Conservation (phyloP, 2,329 filamentous ascomycete species). For the Pseudogymnoascus sp. region DNA sequence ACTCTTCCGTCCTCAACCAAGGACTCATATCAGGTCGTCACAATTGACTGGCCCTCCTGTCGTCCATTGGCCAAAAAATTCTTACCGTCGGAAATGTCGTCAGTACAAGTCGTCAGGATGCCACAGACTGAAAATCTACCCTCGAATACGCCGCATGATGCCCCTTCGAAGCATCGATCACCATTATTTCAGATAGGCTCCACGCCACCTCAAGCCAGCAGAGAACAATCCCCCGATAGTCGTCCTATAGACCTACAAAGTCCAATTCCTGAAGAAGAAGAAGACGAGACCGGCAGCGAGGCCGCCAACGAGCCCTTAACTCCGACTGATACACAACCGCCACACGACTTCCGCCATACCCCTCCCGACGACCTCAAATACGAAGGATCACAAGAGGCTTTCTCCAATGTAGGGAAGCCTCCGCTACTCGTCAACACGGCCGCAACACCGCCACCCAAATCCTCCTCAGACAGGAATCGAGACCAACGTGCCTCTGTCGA, state of each 20-base stretch:
- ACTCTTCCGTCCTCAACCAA: background rate
- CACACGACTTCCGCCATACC: constrained; percentile 41
- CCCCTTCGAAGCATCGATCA: background rate
- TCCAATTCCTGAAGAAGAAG: constrained; percentile 48
- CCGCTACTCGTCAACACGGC: constrained; percentile 22
- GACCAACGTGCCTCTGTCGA: background rate
- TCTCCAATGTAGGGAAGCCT: constrained; percentile 13
- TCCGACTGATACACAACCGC: constrained; percentile 49
- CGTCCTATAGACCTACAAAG: constrained; percentile 40
- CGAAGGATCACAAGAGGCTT: constrained; percentile 9
- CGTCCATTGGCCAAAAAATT: background rate
- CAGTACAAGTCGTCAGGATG: constrained; percentile 3
- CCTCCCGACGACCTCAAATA: constrained; percentile 26
- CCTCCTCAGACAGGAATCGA: constrained; percentile 1
- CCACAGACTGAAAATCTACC: background rate
- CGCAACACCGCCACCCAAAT: constrained; percentile 18
- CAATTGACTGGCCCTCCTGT: background rate
- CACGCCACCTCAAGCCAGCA: background rate
- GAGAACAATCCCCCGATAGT: constrained; percentile 19
- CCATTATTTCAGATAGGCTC: background rate
- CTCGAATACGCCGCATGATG: background rate
- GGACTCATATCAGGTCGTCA: background rate
- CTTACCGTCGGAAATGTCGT: background rate
- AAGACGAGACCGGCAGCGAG: constrained; percentile 50
- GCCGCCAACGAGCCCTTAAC: constrained; percentile 53